These are phyloP conservation scores for Paramecium primaurelia DNA, from an alignment of 73 alveolate species.

Conservation along the genomic window DNA sequence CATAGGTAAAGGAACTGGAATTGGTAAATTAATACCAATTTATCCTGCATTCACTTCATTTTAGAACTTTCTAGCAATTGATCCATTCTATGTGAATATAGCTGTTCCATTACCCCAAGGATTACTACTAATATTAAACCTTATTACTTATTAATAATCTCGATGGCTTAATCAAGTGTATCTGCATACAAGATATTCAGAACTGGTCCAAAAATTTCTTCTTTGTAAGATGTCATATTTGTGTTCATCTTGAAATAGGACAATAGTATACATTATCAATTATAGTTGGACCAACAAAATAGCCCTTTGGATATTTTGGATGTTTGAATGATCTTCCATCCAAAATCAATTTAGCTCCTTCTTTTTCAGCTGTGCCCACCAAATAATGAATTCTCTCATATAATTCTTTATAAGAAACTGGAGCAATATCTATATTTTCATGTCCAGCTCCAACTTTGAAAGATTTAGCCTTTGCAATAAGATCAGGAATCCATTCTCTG, in stretches of 20 bases:
- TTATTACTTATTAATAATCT: slow-evolving; percentile 67
- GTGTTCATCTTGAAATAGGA: slow-evolving; percentile 44
- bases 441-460: slow-evolving; percentile 83
- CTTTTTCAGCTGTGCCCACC: slow-evolving; percentile 76
- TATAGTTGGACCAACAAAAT: slow-evolving; percentile 89
- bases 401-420: slow-evolving; percentile 78
- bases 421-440: slow-evolving; percentile 85
- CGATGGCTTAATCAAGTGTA: slow-evolving; percentile 89
- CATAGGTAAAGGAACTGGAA: slow-evolving; percentile 94
- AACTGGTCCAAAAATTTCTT: slow-evolving; percentile 95
- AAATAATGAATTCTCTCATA: slow-evolving; percentile 54
- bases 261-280: slow-evolving; percentile 69
- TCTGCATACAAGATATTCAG: slow-evolving; percentile 77
- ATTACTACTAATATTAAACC: slow-evolving; percentile 46
- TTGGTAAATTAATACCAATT: slow-evolving; percentile 93
- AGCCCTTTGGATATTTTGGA: slow-evolving; percentile 79
- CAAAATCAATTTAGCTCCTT: slow-evolving; percentile 83
- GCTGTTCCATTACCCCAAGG: slow-evolving; percentile 90
- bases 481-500: slow-evolving; percentile 80
- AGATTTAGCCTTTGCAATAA: slow-evolving; percentile 77
- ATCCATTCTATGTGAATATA: slow-evolving; percentile 89
- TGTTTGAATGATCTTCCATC: slow-evolving; percentile 87
- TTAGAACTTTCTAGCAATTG: slow-evolving; percentile 90
- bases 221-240: slow-evolving; percentile 74
- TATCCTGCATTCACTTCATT: slow-evolving; percentile 88